Percentiles rank a stretch among this genome's conserved stretches.
Evolutionary conservation across 2,329 filamentous ascomycete genomes (phyloP).

Genomic region (Ceratocystis destructans): DNA sequence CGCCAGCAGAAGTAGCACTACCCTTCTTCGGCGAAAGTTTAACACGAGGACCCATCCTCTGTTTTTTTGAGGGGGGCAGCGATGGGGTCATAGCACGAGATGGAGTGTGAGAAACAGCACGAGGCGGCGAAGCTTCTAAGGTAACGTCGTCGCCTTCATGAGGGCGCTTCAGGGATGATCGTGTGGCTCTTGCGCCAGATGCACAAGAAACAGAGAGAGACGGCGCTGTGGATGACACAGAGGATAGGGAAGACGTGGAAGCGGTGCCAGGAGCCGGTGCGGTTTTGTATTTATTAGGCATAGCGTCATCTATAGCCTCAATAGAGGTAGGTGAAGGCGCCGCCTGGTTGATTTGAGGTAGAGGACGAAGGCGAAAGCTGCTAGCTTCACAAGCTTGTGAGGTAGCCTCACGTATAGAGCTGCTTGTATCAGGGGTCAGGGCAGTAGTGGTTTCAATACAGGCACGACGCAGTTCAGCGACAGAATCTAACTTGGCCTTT

Average conservation of each 20-base stretch:
- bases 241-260: constrained; percentile 6
- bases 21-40: constrained; percentile 71
- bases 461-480: constrained; percentile 14
- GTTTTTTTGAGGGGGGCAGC: constrained; percentile 44
- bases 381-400: not conserved
- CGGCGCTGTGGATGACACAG: not conserved
- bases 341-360: constrained; percentile 3
- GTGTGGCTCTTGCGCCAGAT: constrained; percentile 7
- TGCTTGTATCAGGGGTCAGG: constrained; percentile 26
- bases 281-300: constrained; percentile 8
- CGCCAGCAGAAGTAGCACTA: constrained; percentile 51
- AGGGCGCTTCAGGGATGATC: constrained; percentile 38
- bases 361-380: constrained; percentile 13
- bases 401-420: constrained; percentile 27
- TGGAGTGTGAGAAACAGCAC: constrained; percentile 34
- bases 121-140: constrained; percentile 35
- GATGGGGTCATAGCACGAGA: constrained; percentile 49
- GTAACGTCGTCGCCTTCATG: constrained; percentile 42
- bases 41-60: constrained; percentile 47
- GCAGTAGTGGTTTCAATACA: constrained; percentile 24
- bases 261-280: constrained; percentile 1
- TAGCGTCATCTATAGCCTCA: constrained; percentile 10
- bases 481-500: constrained; percentile 21
- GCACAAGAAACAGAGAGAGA: constrained; percentile 7
- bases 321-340: not conserved